These are phyloP conservation scores for Cladosporium sp. DNA, from an alignment of 2,329 filamentous ascomycete species.

Conservation along the genomic window DNA sequence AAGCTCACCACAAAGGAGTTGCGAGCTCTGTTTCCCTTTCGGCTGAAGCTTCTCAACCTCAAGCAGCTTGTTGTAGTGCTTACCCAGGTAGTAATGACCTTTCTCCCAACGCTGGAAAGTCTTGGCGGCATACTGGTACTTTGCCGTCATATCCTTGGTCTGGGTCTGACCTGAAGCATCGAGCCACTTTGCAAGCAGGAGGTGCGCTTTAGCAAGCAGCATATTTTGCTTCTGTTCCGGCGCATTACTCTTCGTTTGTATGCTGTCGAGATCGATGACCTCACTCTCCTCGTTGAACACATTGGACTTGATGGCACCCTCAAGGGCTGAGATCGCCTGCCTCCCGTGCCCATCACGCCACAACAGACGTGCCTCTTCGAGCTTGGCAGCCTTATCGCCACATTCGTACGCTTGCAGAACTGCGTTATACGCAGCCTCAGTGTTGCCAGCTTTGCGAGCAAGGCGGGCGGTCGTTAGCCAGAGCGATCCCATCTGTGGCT, in stretches of 20 bases:
- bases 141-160: slow-evolving; percentile 72
- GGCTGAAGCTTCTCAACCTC: slow-evolving; percentile 83
- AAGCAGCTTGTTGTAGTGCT: slow-evolving; percentile 94
- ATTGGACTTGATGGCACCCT: slow-evolving; percentile 79
- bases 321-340: slow-evolving; percentile 89
- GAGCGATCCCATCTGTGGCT: slow-evolving; percentile 74
- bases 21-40: slow-evolving; percentile 64
- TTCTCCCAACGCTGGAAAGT: slow-evolving; percentile 80
- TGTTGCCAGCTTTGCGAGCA: slow-evolving; percentile 80
- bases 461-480: slow-evolving; percentile 86
- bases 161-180: slow-evolving; percentile 93
- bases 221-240: slow-evolving; percentile 53
- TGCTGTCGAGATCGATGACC: slow-evolving; percentile 1
- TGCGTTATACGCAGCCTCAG: slow-evolving; percentile 88
- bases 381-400: slow-evolving; percentile 82
- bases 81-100: slow-evolving; percentile 93
- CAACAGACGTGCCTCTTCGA: slow-evolving; percentile 88
- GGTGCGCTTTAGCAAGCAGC: slow-evolving; percentile 73
- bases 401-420: slow-evolving; percentile 84
- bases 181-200: slow-evolving; percentile 94
- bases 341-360: slow-evolving; percentile 93
- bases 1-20: slow-evolving; percentile 71
- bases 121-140: slow-evolving; percentile 80
- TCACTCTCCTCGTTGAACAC: slow-evolving; percentile 56
- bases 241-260: not conserved